Conservation (phyloP, 768 basidiomycete genomes). For the Holtermanniella nyarrowii region DNA sequence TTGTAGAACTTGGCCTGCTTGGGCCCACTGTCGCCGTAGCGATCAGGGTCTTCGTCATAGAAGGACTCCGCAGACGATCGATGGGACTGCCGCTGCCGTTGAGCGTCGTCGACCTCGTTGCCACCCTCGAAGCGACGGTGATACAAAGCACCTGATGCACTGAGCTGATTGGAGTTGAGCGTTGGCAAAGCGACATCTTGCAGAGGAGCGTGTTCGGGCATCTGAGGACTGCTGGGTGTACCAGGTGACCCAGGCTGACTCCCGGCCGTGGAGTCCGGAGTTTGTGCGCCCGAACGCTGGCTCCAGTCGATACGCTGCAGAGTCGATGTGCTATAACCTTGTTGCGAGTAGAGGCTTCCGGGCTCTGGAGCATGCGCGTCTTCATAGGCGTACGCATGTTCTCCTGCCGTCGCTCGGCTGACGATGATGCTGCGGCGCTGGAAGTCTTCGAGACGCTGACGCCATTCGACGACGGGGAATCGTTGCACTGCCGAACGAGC, state of each 20-base stretch:
- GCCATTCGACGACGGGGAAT: constrained; percentile 97
- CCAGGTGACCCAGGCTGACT: background rate
- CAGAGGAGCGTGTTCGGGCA: background rate
- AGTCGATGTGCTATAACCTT: constrained; percentile 5
- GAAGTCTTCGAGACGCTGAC: constrained; percentile 90
- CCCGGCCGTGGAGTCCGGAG: background rate
- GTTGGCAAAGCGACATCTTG: too few relatives aligned
- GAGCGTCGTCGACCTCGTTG: constrained; percentile 10
- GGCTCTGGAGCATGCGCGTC: constrained; percentile 9
- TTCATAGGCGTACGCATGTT: constrained; percentile 52
- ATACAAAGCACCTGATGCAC: constrained; percentile 20
- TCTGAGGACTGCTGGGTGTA: background rate
- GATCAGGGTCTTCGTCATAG: constrained; percentile 41
- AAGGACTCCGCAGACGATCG: constrained; percentile 39
- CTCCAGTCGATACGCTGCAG: background rate
- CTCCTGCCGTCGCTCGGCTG: constrained; percentile 59
- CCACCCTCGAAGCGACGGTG: constrained; percentile 30
- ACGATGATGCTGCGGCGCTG: constrained; percentile 69
- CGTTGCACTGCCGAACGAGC: constrained; percentile 89
- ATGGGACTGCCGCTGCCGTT: constrained; percentile 14
- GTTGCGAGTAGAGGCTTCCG: constrained; percentile 7
- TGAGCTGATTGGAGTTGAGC: constrained; percentile 7
- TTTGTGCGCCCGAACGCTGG: background rate
- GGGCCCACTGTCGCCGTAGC: constrained; percentile 35
- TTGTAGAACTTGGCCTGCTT: constrained; percentile 40